Base-by-base conservation (phyloP, 768 basidiomycete species). In the Lentinula sp. region DNA sequence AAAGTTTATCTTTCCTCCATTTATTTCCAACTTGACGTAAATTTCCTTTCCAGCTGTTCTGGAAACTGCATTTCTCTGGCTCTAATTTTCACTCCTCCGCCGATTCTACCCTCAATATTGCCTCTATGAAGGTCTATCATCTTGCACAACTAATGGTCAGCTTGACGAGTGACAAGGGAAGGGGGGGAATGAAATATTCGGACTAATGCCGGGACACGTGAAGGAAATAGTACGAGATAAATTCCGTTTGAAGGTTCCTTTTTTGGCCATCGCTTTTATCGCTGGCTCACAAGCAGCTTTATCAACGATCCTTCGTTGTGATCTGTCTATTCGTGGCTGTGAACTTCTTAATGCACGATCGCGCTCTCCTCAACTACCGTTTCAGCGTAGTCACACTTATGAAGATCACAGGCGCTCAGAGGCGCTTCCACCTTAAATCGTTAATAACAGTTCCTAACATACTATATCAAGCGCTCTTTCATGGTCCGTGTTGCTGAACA, bases 231-330 rank as follows among this genome's bases (percentile, higher is more conserved):
- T 61, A 64, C 43, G 62, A 64, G 52, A 60, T 62, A 66, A 61
- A 34, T 15, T 32, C 63, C 59, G 73, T 66, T 75, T 76, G 66
- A 76, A 49, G 40, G 42, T 75, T 64, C 74, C 72, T 62, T 53
- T 70, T 73, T 61, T 60, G 71, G 75, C 75, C 75, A 72, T 61
- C 71, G 72, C 71, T 23, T 63, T 51, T 62, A 70, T 66, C 50
- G 28, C 32, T 58, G 32, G 39, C 31, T 58, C 18, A 39, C 9
- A 34, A 46, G 48, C 48, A 49, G 48, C 37, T 31, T 43, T 10
- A 42, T 56, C 23, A n/a, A 56, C 55, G 39, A 35, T 51, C 31
- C 34, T 34, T 51, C 59, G 39, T 56, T 23, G 23, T 48, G 48
- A 28, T 43, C 54, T 61, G 40, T 61, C 61, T 59, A 58, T 55